Evolutionary conservation across 2,329 filamentous ascomycete species (phyloP).

Genomic region (Aspergillus ochraceoroseus): DNA sequence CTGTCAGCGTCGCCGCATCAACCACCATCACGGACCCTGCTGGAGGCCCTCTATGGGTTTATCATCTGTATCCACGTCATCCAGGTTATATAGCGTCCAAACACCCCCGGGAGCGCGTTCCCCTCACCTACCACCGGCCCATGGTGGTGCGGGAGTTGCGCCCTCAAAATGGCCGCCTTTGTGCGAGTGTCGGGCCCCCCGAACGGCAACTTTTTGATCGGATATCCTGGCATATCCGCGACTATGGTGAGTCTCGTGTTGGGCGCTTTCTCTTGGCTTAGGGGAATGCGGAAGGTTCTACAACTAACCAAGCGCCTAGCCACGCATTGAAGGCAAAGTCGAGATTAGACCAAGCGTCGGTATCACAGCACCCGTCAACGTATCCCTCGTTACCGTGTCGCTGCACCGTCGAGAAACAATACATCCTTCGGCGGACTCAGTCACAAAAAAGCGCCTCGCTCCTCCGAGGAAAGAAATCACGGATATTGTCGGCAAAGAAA

Average conservation of each 20-base stretch:
- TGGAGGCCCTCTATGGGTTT: slow-evolving; percentile 27
- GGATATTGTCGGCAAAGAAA: slow-evolving; percentile 93
- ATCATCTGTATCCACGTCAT: slow-evolving; percentile 20
- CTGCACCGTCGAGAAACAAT: slow-evolving; percentile 93
- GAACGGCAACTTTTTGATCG: slow-evolving; percentile 93
- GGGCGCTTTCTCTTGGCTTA: background rate
- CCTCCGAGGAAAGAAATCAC: slow-evolving; percentile 84
- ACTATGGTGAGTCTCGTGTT: slow-evolving; percentile 68
- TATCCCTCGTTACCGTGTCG: slow-evolving; percentile 91
- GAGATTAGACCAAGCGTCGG: slow-evolving; percentile 86
- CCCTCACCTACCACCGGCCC: slow-evolving; percentile 30
- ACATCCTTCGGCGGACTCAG: slow-evolving; percentile 89
- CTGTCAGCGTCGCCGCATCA: slow-evolving; percentile 16
- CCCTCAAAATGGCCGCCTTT: slow-evolving; percentile 63
- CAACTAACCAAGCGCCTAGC: slow-evolving; percentile 50
- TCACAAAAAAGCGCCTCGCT: slow-evolving; percentile 85
- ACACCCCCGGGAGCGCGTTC: slow-evolving; percentile 24
- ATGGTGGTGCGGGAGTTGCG: slow-evolving; percentile 40
- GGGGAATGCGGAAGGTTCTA: background rate
- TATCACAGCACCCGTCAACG: slow-evolving; percentile 78
- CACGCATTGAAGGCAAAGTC: slow-evolving; percentile 94
- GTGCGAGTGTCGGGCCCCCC: slow-evolving; percentile 96
- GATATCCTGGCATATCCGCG: slow-evolving; percentile 95
- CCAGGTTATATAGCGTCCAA: slow-evolving; percentile 28
- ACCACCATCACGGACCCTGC: slow-evolving; percentile 4